Evolutionary conservation across 345 rosid genomes (phyloP), one percentile per base, ranked within the genome.

Genomic region (Citrus hindsii): DNA sequence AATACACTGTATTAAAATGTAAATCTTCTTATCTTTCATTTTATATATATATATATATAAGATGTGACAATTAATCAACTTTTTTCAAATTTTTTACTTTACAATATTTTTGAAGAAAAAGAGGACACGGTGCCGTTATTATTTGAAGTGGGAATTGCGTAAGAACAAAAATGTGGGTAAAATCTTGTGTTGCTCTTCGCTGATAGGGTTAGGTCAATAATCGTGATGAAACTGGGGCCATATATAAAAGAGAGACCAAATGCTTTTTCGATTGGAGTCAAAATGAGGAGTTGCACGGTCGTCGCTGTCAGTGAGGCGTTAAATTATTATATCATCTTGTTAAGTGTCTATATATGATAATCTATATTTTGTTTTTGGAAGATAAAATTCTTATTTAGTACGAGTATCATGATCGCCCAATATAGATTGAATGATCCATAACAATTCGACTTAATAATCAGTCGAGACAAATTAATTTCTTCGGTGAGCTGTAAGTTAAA

Each of bases 61-160:
- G 25, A 21, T 25, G 35, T 46, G 56, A 46, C 59, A 46, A 18
- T 51, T 51, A 51, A 9, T 28, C 12, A n/a, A 32, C 10, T 8
- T 8, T 38, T 38, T 38, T 38, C 9, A 12, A 3, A n/a, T 35
- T 35, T 35, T 35, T 13, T 46, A 14, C 19, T 65, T 32, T 65
- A 30, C 69, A 66, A 18, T 69, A 18, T 71, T 58, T 71, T 18
- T 61, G 22, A 68, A 30, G 48, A 58, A 75, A 73, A 83, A 59
- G 76, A 64, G 68, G 82, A 83, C 77, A 79, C 73, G 33, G 22
- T 58, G 69, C 35, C 76, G 61, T 70, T 71, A 61, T 63, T 74
- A 25, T 30, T 51, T 68, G 83, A 32, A 58, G 80, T 79, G 85
- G 85, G 84, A 81, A 82, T 67, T 63, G 78, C 27, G 70, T 63